phyloP scores from a whole-genome alignment of 345 rosid genomes.

The Bruguiera sexangula region DNA sequence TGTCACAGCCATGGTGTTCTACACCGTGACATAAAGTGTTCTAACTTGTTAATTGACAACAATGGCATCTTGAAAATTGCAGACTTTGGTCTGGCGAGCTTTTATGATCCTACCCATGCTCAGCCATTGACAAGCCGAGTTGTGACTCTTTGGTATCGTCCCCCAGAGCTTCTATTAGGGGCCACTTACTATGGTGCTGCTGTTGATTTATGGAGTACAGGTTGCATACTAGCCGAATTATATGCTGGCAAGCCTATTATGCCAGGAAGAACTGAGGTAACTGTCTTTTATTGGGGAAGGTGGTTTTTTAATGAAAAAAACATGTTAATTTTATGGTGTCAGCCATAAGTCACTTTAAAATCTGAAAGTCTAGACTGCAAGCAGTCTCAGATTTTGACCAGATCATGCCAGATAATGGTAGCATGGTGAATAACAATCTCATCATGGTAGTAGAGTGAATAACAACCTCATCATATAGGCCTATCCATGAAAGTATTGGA shows the following conservation, averaged over 20 bases:
- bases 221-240: slow-evolving; percentile 93
- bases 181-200: slow-evolving; percentile 85
- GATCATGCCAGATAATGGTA: too few species aligned
- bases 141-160: slow-evolving; percentile 97
- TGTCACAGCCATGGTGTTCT: slow-evolving; percentile 92
- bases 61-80: slow-evolving; percentile 88
- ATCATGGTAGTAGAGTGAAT: too few species aligned
- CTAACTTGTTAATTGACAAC: slow-evolving; percentile 90
- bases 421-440: too few species aligned
- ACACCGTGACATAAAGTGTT: slow-evolving; percentile 97
- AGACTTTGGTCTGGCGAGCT: slow-evolving; percentile 95
- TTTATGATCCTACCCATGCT: slow-evolving; percentile 64
- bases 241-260: slow-evolving; percentile 99
- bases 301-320: not conserved
- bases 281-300: not conserved
- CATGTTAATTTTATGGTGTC: too few species aligned
- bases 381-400: too few species aligned
- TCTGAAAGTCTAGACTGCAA: too few species aligned
- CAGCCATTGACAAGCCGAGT: slow-evolving; percentile 94
- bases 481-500: too few species aligned
- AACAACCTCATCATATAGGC: too few species aligned
- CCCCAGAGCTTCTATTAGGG: slow-evolving; percentile 96
- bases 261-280: slow-evolving; percentile 99
- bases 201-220: slow-evolving; percentile 96
- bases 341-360: too few species aligned